Evolutionary conservation across 1,284 basidiomycete species (phyloP).

Genomic region (Ustanciosporium gigantosporum): DNA sequence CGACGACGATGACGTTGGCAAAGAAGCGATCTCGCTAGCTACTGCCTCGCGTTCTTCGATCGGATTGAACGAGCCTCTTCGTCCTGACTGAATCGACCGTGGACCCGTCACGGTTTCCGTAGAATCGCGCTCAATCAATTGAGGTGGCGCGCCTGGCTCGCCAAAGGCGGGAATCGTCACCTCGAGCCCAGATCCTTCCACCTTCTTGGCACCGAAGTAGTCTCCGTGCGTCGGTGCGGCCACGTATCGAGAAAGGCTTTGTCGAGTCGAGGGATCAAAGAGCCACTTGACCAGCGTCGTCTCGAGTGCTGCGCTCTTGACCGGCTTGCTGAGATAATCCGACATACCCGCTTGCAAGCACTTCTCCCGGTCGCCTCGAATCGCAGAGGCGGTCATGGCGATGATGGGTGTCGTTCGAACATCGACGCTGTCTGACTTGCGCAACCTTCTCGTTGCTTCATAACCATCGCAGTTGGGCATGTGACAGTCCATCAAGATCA

Average conservation of each 20-base stretch:
- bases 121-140: slow-evolving; percentile 34
- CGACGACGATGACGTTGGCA: background rate
- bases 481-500: slow-evolving; percentile 48
- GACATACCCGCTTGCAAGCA: slow-evolving; percentile 54
- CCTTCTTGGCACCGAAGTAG: slow-evolving; percentile 29
- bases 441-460: slow-evolving; percentile 48
- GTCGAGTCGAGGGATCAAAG: slow-evolving; percentile 47
- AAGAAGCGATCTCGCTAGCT: slow-evolving; percentile 16
- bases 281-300: slow-evolving; percentile 51
- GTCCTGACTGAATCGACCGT: slow-evolving; percentile 31
- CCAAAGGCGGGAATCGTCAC: slow-evolving; percentile 11
- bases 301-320: slow-evolving; percentile 52
- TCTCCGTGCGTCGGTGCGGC: slow-evolving; percentile 27
- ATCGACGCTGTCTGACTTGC: slow-evolving; percentile 45
- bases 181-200: slow-evolving; percentile 14
- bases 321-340: slow-evolving; percentile 56
- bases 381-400: slow-evolving; percentile 55
- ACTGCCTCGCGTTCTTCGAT: slow-evolving; percentile 29
- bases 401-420: slow-evolving; percentile 51
- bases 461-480: slow-evolving; percentile 57
- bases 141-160: slow-evolving; percentile 15
- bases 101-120: slow-evolving; percentile 39
- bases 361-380: slow-evolving; percentile 55
- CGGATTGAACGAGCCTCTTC: slow-evolving; percentile 36
- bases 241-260: slow-evolving; percentile 40